phyloP scores from a whole-genome alignment of 306 rosid genomes.

The Quillaja saponaria region DNA sequence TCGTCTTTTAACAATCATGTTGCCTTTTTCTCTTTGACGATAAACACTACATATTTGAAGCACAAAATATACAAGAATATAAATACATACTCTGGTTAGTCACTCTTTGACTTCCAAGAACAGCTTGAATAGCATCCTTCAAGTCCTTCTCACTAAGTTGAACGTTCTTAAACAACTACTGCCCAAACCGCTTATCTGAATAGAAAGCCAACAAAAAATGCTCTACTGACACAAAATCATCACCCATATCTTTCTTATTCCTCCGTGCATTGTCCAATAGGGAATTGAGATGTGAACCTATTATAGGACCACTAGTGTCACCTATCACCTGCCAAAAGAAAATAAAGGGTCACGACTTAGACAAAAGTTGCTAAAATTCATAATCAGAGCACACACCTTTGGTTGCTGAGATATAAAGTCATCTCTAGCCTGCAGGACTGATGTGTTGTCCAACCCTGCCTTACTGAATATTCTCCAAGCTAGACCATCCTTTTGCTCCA shows the following conservation, averaged over 20 bases:
- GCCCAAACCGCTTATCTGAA: conserved; percentile 78
- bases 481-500: conserved; percentile 94
- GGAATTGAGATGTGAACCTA: conserved; percentile 61
- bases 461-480: conserved; percentile 85
- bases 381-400: conserved; percentile 50
- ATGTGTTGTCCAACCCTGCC: conserved; percentile 87
- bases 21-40: background rate
- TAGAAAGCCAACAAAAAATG: conserved; percentile 76
- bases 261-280: conserved; percentile 62
- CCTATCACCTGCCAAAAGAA: conserved; percentile 62
- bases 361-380: conserved; percentile 8
- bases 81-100: conserved; percentile 76
- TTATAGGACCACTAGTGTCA: conserved; percentile 72
- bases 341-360: conserved; percentile 7
- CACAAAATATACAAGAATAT: conserved; percentile 12
- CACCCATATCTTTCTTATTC: conserved; percentile 78
- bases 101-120: conserved; percentile 90
- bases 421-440: conserved; percentile 87
- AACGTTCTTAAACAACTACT: conserved; percentile 71
- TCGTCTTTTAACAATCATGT: conserved; percentile 17
- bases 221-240: conserved; percentile 85
- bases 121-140: conserved; percentile 81
- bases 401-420: conserved; percentile 82
- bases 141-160: conserved; percentile 67
- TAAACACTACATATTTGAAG: background rate